Evolutionary conservation across 202 grass and related monocot species (phyloP), one percentile per base, ranked within the genome.

Genomic region (Saccharum hybrid): DNA sequence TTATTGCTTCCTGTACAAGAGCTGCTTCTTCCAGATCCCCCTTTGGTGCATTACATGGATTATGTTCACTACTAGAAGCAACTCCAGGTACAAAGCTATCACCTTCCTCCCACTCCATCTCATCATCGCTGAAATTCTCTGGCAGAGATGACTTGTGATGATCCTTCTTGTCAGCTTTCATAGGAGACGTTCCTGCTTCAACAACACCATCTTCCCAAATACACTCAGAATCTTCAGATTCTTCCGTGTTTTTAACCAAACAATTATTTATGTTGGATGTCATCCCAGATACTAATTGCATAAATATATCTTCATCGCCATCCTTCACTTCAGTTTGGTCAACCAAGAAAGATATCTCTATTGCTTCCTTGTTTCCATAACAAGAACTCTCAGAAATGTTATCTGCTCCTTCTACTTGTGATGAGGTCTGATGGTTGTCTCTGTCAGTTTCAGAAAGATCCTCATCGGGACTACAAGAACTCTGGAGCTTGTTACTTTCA

Each of bases 1-100:
- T 94, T 88, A 95, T 97, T 81, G 92, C 92, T 98, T 98, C 92
- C 66, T 94, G 90, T 72, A 98, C 64, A 68, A 94, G 85, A 75
- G 82, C 89, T 63, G 88, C 92, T 84, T 98, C 95, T 92, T 98
- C 90, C 62, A 93, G 56, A 81, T 83, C 88, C 71, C 88, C 92
- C 85, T 85, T 91, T n/a, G 87, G 85, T 81, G 91, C 38, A 74
- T 87, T 93, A 77, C 38, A 67, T 52, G 66, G 33, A 88, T 87
- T 65, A 83, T 19, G 23, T 93, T 80, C 78, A 83, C 81, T 86
- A 65, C 78, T 82, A 71, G 76, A 95, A 90, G 86, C 68, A 80
- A 72, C 88, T 75, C 37, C 83, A 92, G 82, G 77, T 82, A 83
- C 61, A 85, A 90, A 72, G 51, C 74, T 90, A 52, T 49, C 70